Percentiles rank a stretch among this genome's conserved stretches.
These are phyloP conservation scores for Daldinia decipiens DNA, from an alignment of 495 filamentous ascomycete species.

Conservation along the genomic window DNA sequence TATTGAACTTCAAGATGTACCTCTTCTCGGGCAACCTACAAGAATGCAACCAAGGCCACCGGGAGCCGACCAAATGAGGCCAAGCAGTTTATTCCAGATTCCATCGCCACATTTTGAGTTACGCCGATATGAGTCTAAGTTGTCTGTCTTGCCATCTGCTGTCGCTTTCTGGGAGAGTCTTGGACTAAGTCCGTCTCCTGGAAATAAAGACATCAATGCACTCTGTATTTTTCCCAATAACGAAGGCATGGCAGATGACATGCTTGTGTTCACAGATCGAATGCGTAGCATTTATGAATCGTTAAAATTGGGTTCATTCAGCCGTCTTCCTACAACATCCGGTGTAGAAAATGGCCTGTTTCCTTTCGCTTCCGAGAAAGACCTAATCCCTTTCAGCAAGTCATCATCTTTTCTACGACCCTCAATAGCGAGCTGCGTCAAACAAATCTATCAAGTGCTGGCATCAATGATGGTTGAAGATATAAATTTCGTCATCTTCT, in stretches of 20 bases:
- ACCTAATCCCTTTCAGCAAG: conserved; percentile 47
- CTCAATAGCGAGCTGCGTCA: conserved; percentile 37
- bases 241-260: conserved; percentile 66
- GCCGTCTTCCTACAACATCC: conserved; percentile 62
- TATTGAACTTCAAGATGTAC: conserved; percentile 64
- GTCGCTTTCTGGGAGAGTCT: conserved; percentile 92
- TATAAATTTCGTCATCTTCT: conserved; percentile 82
- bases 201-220: conserved; percentile 79
- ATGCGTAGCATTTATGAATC: conserved; percentile 80
- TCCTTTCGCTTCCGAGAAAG: conserved; percentile 59
- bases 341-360: conserved; percentile 69
- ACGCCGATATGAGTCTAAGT: conserved; percentile 74
- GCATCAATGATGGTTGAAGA: conserved; percentile 49
- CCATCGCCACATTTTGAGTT: conserved; percentile 78
- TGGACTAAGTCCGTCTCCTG: conserved; percentile 80
- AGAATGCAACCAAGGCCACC: conserved; percentile 58
- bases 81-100: conserved; percentile 59
- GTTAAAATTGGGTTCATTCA: conserved; percentile 79
- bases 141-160: conserved; percentile 82
- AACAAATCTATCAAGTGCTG: conserved; percentile 52
- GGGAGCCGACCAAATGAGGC: conserved; percentile 50
- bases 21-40: conserved; percentile 55
- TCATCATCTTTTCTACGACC: conserved; percentile 48
- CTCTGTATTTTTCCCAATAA: conserved; percentile 81
- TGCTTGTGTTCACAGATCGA: conserved; percentile 75